These are phyloP conservation scores for Penicillium brasilianum DNA, from an alignment of 2,329 filamentous ascomycete genomes.

Conservation along the genomic window DNA sequence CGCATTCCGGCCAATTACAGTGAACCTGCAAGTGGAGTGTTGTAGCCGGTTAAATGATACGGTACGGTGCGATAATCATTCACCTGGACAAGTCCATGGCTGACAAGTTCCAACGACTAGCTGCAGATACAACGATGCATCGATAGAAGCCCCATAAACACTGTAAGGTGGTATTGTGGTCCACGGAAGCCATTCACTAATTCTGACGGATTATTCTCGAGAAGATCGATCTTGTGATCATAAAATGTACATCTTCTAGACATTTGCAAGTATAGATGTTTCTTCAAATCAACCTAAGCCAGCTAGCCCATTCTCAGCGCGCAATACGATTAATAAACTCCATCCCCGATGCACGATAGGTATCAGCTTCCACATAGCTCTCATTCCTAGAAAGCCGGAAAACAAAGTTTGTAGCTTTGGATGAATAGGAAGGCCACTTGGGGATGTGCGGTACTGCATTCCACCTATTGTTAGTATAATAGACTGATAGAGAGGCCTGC, in stretches of 20 bases:
- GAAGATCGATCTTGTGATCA: not conserved
- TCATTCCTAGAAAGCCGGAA: conserved; percentile 34
- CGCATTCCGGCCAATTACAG: not conserved
- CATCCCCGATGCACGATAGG: conserved; percentile 35
- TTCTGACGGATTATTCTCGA: no score
- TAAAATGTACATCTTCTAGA: not conserved
- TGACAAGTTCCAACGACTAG: no score
- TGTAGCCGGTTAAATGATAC: not conserved
- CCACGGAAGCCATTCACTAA: not conserved
- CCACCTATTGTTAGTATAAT: not conserved
- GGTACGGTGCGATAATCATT: no score
- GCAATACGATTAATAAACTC: conserved; percentile 36
- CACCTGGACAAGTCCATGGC: no score
- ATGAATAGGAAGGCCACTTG: conserved; percentile 32
- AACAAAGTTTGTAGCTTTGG: conserved; percentile 32
- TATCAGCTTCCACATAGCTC: conserved; percentile 37
- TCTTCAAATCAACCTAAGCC: not conserved
- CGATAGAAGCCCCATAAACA: no score
- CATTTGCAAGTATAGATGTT: not conserved
- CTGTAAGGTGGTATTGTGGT: not conserved
- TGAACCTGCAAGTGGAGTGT: not conserved
- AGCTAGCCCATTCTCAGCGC: conserved; percentile 15
- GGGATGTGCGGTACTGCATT: conserved; percentile 32
- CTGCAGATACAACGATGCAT: no score
- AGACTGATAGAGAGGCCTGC: not conserved